phyloP scores from a whole-genome alignment of 495 filamentous ascomycete genomes.

The Neurospora tetrasperma region DNA sequence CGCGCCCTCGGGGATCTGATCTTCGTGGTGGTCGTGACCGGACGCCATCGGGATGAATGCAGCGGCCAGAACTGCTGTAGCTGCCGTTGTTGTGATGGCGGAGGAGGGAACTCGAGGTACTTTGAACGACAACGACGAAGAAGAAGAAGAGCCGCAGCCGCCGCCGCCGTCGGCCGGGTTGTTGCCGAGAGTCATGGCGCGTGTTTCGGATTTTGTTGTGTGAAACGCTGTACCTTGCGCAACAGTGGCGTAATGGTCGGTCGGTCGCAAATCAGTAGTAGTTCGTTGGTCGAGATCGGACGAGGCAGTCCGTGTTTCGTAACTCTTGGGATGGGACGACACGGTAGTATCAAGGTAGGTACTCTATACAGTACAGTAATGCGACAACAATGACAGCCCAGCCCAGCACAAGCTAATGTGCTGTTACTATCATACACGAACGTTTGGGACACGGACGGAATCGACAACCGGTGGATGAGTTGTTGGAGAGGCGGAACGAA shows the following conservation, averaged over 20 bases:
- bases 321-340: background rate
- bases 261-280: background rate
- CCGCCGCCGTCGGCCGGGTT: background rate
- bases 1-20: constrained; percentile 65
- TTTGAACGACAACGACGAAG: background rate
- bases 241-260: background rate
- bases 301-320: background rate
- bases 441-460: background rate
- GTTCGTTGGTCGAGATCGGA: background rate
- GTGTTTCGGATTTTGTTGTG: constrained; percentile 1
- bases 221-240: background rate
- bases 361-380: no score
- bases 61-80: constrained; percentile 11
- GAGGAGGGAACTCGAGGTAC: constrained; percentile 5
- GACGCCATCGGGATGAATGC: constrained; percentile 29
- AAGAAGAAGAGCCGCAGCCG: no score
- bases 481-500: no score
- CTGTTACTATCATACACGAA: background rate
- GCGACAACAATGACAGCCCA: background rate
- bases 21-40: constrained; percentile 68
- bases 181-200: constrained; percentile 11
- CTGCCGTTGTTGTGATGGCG: background rate
- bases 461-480: background rate
- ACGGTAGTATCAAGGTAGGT: no score
- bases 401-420: background rate